phyloP scores from a whole-genome alignment of 2,329 filamentous ascomycete species.

The Alternaria triticina region DNA sequence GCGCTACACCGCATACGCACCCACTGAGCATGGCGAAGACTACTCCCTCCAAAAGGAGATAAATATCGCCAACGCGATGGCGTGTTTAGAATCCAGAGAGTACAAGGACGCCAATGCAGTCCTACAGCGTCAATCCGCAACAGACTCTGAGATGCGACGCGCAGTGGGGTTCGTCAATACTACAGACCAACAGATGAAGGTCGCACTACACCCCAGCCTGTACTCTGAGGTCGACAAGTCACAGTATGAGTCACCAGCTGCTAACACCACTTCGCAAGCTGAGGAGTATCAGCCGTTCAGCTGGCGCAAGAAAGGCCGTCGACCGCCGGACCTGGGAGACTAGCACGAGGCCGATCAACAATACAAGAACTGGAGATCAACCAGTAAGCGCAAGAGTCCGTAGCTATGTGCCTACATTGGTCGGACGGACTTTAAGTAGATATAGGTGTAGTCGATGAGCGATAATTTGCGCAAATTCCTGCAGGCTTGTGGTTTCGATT shows the following conservation, averaged over 20 bases:
- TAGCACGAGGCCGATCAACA: background rate
- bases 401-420: background rate
- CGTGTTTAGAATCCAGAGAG: background rate
- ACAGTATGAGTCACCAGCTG: background rate
- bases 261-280: background rate
- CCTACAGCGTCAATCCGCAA: background rate
- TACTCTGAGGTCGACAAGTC: background rate
- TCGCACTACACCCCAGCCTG: background rate
- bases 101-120: slow-evolving; percentile 5
- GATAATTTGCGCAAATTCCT: background rate
- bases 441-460: background rate
- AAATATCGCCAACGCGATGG: background rate
- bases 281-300: background rate
- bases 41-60: background rate
- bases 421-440: background rate
- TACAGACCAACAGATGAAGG: background rate
- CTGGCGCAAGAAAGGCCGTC: background rate
- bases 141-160: background rate
- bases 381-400: background rate
- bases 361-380: background rate
- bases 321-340: background rate
- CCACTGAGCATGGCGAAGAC: background rate
- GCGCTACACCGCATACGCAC: background rate
- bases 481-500: background rate
- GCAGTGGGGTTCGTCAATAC: slow-evolving; percentile 2